Conservation (phyloP, 2,329 filamentous ascomycete genomes). For the Aspergillus fumigatus region DNA sequence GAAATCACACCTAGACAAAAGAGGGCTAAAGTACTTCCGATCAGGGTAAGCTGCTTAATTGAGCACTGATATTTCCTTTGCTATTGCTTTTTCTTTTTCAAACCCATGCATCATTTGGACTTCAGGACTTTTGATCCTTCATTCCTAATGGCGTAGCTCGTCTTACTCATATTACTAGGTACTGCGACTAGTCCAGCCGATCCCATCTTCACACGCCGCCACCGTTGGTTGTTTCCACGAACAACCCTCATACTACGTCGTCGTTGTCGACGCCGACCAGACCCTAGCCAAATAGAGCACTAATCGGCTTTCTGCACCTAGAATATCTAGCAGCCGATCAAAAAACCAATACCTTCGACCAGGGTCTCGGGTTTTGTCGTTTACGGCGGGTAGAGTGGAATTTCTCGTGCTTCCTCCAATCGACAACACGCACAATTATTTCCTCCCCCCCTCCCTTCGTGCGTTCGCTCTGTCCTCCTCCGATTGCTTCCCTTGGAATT, state of each 20-base stretch:
- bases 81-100: conserved; percentile 3
- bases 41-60: background rate
- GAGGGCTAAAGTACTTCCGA: background rate
- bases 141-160: background rate
- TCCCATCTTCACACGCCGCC: background rate
- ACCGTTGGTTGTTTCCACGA: background rate
- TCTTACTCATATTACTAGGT: background rate
- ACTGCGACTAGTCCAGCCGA: background rate
- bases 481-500: background rate
- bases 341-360: background rate
- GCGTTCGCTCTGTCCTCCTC: background rate
- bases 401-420: conserved; percentile 15
- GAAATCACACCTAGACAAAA: background rate
- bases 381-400: conserved; percentile 32
- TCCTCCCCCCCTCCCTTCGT: background rate
- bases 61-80: background rate
- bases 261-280: background rate
- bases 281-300: conserved; percentile 1
- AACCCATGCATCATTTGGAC: background rate
- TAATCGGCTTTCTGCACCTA: background rate
- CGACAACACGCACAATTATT: background rate
- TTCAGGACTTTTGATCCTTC: background rate
- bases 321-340: background rate
- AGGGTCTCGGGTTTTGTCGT: conserved; percentile 19
- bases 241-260: background rate